Evolutionary conservation across 2,329 filamentous ascomycete species (phyloP).

Genomic region (Aspergillus sp.): DNA sequence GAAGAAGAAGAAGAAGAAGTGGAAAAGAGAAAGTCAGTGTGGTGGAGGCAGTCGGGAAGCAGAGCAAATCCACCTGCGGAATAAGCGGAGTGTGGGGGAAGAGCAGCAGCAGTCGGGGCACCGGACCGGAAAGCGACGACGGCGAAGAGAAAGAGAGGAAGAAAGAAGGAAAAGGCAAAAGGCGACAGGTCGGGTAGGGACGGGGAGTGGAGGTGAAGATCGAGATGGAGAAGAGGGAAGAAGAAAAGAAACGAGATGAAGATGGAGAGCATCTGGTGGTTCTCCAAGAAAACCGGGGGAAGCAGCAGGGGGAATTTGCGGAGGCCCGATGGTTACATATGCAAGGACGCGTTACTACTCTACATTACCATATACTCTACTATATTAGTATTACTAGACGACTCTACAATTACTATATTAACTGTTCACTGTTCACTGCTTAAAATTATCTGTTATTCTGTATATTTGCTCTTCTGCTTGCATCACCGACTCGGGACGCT

Average conservation of each 20-base stretch:
- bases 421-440: no score
- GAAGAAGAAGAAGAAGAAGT: conserved; percentile 2
- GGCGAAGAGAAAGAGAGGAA: conserved; percentile 3
- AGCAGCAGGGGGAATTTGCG: no score
- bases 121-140: conserved; percentile 22
- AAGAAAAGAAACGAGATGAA: conserved; percentile 17
- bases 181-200: neutral
- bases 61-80: conserved; percentile 8
- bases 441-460: no score
- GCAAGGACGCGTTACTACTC: no score
- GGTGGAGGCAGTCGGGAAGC: conserved; percentile 1
- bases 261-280: no score
- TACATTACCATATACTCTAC: no score
- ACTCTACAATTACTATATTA: no score
- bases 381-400: no score
- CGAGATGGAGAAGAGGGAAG: conserved; percentile 14
- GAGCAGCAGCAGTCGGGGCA: conserved; percentile 23
- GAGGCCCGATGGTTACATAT: no score
- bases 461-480: no score
- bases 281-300: no score
- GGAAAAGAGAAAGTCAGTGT: conserved; percentile 1
- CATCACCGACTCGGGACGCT: no score
- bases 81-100: conserved; percentile 33
- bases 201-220: neutral
- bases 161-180: conserved; percentile 4